Evolutionary conservation across 2,329 filamentous ascomycete genomes (phyloP), one percentile per base, ranked within the genome.

Genomic region (Trichoderma gracile): DNA sequence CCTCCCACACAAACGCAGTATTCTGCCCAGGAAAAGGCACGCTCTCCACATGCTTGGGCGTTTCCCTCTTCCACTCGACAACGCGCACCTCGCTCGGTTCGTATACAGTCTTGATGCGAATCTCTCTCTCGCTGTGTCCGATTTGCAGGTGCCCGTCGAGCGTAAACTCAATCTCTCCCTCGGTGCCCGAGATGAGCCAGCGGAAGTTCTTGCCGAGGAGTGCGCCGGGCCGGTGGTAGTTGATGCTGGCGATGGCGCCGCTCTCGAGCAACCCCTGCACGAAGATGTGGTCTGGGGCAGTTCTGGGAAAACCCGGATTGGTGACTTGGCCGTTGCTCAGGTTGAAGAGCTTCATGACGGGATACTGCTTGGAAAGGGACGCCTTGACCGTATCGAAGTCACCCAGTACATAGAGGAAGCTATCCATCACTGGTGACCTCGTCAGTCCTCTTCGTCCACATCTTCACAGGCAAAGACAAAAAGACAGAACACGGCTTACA

Each of bases 21-120:
- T 67, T 60, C 53, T 50, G 47, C 1, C 55, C 65, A 9, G 56
- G 56, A 38, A 38, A 49, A 21, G 90, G 89, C 82, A 93, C 93
- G 79, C 90, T 89, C 79, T 93, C 90, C 73, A 94, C 93, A 76
- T 91, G 91, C 38, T 90, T 90, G 84, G 92, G 93, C 85, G 92
- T 75, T 21, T 75, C 77, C 65, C 75, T 75, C 67, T 46, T 25
- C 52, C 58, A 65, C 5, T 49, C 58, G 14, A 65, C 43, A 2
- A 68, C 49, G 8, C 67, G 67, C n/a, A 73, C 21, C 54, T 8
- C 75, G 72, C 50, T 74, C 69, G 6, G 71, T 72, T n/a, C 75
- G 74, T 7, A 71, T 70, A 30, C 43, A 7, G 43, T 60, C 42
- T 25, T 49, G 49, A 65, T 59, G 5, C 49, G 55, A 33, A 65